phyloP scores from a whole-genome alignment of 2,329 filamentous ascomycete genomes.

The Colletotrichum eremochloae region DNA sequence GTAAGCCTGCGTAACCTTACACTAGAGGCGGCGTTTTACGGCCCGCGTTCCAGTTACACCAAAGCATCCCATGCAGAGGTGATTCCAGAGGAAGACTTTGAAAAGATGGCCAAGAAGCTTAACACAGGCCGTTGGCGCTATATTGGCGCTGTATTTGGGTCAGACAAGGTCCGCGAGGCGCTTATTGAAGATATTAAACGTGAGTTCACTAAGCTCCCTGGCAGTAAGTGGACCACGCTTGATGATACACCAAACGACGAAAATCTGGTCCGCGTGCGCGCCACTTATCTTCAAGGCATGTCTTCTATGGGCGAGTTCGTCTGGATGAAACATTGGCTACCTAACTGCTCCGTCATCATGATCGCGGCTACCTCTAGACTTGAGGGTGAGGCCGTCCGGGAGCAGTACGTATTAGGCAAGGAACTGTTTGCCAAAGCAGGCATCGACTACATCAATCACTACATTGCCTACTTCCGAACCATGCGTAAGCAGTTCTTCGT shows the following conservation, averaged over 20 bases:
- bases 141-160: constrained; percentile 31
- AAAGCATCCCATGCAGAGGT: constrained; percentile 35
- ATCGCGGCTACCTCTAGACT: constrained; percentile 22
- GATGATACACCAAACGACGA: constrained; percentile 29
- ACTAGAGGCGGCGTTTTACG: constrained; percentile 30
- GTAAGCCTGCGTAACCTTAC: constrained; percentile 34
- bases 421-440: constrained; percentile 28
- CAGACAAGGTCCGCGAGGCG: constrained; percentile 33
- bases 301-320: constrained; percentile 37
- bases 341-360: constrained; percentile 36
- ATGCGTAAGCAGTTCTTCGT: constrained; percentile 18
- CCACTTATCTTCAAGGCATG: constrained; percentile 33
- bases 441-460: constrained; percentile 36
- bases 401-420: constrained; percentile 31
- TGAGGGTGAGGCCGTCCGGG: constrained; percentile 28
- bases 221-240: constrained; percentile 34
- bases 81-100: constrained; percentile 33
- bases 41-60: constrained; percentile 34
- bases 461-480: constrained; percentile 33
- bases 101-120: constrained; percentile 34
- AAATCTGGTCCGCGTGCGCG: constrained; percentile 25
- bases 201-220: constrained; percentile 30
- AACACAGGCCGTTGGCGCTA: constrained; percentile 35
- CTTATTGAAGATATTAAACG: constrained; percentile 26
- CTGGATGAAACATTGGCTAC: constrained; percentile 37